phyloP scores from a whole-genome alignment of 805 yeast species.

The Metschnikowia proteae region DNA sequence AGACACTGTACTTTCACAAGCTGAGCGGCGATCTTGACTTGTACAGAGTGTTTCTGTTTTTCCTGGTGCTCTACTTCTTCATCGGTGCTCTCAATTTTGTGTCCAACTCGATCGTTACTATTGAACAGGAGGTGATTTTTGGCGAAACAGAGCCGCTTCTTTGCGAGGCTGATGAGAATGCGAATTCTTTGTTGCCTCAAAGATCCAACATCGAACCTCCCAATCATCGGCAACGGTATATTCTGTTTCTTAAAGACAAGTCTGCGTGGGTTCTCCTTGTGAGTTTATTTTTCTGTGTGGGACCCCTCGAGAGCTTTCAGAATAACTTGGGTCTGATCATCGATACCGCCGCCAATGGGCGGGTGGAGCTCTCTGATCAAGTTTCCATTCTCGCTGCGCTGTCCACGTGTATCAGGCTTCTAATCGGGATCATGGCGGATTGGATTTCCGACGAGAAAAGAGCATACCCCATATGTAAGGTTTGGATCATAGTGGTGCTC shows the following conservation, averaged over 20 bases:
- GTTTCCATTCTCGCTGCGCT: constrained; percentile 60
- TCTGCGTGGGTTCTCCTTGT: constrained; percentile 61
- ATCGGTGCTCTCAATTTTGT: constrained; percentile 60
- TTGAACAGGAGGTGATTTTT: constrained; percentile 48
- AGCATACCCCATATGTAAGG: constrained; percentile 27
- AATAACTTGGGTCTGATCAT: constrained; percentile 78
- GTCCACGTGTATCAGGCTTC: constrained; percentile 68
- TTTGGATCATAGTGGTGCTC: constrained; percentile 30
- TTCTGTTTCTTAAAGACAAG: constrained; percentile 45
- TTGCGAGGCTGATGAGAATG: constrained; percentile 7
- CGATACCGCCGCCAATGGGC: constrained; percentile 29
- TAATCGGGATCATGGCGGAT: constrained; percentile 69
- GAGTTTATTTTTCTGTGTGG: constrained; percentile 64
- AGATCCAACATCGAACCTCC: constrained; percentile 36
- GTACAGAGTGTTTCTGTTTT: constrained; percentile 47
- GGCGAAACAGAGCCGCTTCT: constrained; percentile 21
- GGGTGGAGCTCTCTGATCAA: constrained; percentile 36
- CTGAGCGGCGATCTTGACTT: constrained; percentile 40
- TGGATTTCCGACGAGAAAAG: constrained; percentile 35
- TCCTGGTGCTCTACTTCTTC: constrained; percentile 50
- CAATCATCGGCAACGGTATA: constrained; percentile 32
- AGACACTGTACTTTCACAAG: constrained; percentile 36
- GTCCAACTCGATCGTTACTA: constrained; percentile 60
- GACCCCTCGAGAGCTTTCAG: constrained; percentile 82
- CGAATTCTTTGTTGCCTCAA: constrained; percentile 27